These are phyloP conservation scores for Cephalotrichum gorgonifer DNA, from an alignment of 2,329 filamentous ascomycete genomes.

Conservation along the genomic window DNA sequence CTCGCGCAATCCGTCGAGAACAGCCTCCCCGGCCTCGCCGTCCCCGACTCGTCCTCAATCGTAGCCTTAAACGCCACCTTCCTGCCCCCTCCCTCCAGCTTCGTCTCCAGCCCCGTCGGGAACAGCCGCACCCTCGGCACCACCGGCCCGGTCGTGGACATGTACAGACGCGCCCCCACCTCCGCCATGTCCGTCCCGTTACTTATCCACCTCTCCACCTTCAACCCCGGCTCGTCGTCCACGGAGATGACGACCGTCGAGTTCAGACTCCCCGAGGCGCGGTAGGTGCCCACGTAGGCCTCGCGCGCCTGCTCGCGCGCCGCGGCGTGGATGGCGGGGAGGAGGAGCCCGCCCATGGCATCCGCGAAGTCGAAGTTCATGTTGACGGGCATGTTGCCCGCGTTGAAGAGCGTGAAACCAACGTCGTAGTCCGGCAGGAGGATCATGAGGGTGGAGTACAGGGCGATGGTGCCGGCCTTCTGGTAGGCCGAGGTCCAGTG, in stretches of 20 bases:
- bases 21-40: constrained; percentile 1
- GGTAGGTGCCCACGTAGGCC: constrained; percentile 1
- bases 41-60: constrained; percentile 1
- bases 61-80: constrained; percentile 1
- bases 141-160: not conserved
- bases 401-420: constrained; percentile 5
- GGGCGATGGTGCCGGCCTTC: constrained; percentile 6
- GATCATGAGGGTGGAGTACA: constrained; percentile 6
- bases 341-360: not conserved
- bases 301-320: not conserved
- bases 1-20: constrained; percentile 7
- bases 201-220: constrained; percentile 2
- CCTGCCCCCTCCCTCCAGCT: not conserved
- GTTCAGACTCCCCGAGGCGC: not conserved
- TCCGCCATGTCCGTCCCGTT: constrained; percentile 6
- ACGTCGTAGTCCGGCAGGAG: constrained; percentile 6
- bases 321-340: constrained; percentile 3
- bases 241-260: not conserved
- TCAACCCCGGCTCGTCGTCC: constrained; percentile 3
- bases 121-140: constrained; percentile 2
- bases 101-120: constrained; percentile 4
- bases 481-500: constrained; percentile 5
- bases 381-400: constrained; percentile 6
- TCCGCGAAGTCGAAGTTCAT: constrained; percentile 8
- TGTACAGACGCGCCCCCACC: not conserved